These are phyloP conservation scores for Dioscorea zingiberensis DNA, from an alignment of 106 monocot species.

Conservation along the genomic window DNA sequence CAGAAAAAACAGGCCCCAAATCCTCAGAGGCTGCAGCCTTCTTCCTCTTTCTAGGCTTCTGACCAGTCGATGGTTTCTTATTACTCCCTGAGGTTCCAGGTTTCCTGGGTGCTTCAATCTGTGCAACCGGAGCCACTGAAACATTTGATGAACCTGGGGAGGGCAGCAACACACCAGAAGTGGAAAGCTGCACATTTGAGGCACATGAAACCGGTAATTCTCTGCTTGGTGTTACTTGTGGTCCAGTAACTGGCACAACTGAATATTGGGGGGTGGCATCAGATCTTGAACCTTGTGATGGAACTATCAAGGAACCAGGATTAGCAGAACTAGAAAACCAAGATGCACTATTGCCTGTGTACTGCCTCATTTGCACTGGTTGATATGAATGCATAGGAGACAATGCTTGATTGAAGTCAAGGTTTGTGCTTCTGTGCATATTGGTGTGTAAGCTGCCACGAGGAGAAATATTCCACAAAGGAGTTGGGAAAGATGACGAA, in stretches of 20 bases:
- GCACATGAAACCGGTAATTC: slow-evolving; percentile 27
- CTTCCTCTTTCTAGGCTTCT: slow-evolving; percentile 68
- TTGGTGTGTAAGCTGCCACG: slow-evolving; percentile 31
- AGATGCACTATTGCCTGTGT: slow-evolving; percentile 25
- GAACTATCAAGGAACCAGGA: slow-evolving; percentile 33
- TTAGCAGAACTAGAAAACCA: slow-evolving; percentile 35
- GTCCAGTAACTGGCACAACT: slow-evolving; percentile 30
- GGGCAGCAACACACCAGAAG: slow-evolving; percentile 35
- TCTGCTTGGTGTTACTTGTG: slow-evolving; percentile 29
- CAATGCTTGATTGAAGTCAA: slow-evolving; percentile 48
- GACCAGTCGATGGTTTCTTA: slow-evolving; percentile 22
- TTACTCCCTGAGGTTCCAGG: slow-evolving; percentile 10
- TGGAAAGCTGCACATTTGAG: slow-evolving; percentile 25
- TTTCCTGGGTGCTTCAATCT: slow-evolving; percentile 25
- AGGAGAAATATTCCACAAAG: slow-evolving; percentile 35
- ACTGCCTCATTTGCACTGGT: slow-evolving; percentile 38
- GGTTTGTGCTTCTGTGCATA: slow-evolving; percentile 32
- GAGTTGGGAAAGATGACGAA: slow-evolving; percentile 39
- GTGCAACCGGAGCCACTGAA: slow-evolving; percentile 13
- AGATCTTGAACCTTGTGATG: slow-evolving; percentile 31
- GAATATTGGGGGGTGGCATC: slow-evolving; percentile 24
- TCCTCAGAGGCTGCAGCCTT: slow-evolving; percentile 26
- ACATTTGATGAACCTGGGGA: slow-evolving; percentile 10
- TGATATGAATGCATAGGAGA: slow-evolving; percentile 55
- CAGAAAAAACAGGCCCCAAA: slow-evolving; percentile 8